Evolutionary conservation across 2,329 filamentous ascomycete genomes (phyloP), one percentile per base, ranked within the genome.

Genomic region (Lithohypha guttulata): DNA sequence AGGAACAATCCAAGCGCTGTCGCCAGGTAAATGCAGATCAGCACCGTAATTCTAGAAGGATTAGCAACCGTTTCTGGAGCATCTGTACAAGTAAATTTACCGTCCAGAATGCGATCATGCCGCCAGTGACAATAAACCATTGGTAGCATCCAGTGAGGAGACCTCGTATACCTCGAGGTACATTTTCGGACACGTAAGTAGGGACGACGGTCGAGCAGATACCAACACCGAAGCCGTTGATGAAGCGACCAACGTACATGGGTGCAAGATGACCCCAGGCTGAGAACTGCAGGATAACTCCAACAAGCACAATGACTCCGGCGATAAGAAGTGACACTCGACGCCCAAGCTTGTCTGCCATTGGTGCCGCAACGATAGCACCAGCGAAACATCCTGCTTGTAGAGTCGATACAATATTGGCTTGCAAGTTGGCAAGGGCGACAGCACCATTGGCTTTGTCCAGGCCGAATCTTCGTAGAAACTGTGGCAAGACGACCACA

Each of bases 331-430:
- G 63, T 17, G 66, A 65, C 10, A 47, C 51, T 31, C 70, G 70
- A 36, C 78, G 69, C 11, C 78, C 78, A 48, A 59, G 72, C 47
- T 54, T 54, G 41, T 68, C 62, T 4, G 64, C 59, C 6, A 53
- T 35, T 2, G 45, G 51, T 23, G 53, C 55, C 17, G 61, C 69
- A 39, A 72, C 45, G 45, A 82, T 65, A 42, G 75, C 75, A 23
- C 77, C 77, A 37, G 72, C 64, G 55, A 82, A 81, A 45, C 75
- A 79, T 35, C 79, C 79, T 28, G 71, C 77, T 58, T 83, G 78
- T 7, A 83, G 68, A 1, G 74, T 79, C n/a, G 77, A 80, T 19
- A 81, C 79, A 42, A 84, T 77, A 53, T 81, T 81, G 47, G 78
- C 74, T 32, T 70, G 70, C 33, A 80, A 61, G 48, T 76, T 69